phyloP scores from a whole-genome alignment of 305 asterid genomes.

The Solanum aculeatissimum region DNA sequence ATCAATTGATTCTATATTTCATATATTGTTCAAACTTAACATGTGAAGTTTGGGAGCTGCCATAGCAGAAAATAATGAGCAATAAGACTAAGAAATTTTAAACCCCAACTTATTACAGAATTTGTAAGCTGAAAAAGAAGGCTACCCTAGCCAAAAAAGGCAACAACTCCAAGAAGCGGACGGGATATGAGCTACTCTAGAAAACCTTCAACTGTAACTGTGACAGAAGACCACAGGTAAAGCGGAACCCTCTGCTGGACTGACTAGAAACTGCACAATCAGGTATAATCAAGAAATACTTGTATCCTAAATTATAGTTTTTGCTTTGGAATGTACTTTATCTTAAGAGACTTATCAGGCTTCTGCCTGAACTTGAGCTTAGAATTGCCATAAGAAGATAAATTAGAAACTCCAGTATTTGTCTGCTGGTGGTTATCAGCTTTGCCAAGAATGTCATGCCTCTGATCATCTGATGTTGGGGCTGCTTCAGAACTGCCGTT shows the following conservation, averaged over 20 bases:
- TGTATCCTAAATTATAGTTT: slow-evolving; percentile 29
- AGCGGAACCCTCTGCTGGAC: slow-evolving; percentile 48
- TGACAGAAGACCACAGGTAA: slow-evolving; percentile 44
- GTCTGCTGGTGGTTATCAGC: slow-evolving; percentile 22
- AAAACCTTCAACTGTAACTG: slow-evolving; percentile 20
- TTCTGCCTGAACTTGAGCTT: slow-evolving; percentile 27
- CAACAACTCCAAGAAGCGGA: background rate
- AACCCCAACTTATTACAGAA: slow-evolving; percentile 12
- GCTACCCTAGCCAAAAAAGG: background rate
- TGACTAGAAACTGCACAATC: slow-evolving; percentile 16
- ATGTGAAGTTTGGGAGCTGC: slow-evolving; percentile 2
- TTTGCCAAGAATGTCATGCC: slow-evolving; percentile 5
- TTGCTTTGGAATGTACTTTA: slow-evolving; percentile 49
- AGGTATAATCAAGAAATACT: slow-evolving; percentile 8
- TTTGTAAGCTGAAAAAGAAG: background rate
- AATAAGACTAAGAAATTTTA: background rate
- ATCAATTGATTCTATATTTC: background rate
- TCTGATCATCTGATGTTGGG: slow-evolving; percentile 16
- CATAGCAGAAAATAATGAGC: background rate
- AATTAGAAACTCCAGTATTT: background rate
- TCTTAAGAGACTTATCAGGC: slow-evolving; percentile 35
- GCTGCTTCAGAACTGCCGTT: slow-evolving; percentile 6
- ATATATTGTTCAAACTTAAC: slow-evolving; percentile 5
- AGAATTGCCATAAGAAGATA: slow-evolving; percentile 7
- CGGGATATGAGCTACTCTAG: slow-evolving; percentile 11